Evolutionary conservation across 805 yeast species (phyloP), one percentile per base, ranked within the genome.

Genomic region (Starmerella floricola): DNA sequence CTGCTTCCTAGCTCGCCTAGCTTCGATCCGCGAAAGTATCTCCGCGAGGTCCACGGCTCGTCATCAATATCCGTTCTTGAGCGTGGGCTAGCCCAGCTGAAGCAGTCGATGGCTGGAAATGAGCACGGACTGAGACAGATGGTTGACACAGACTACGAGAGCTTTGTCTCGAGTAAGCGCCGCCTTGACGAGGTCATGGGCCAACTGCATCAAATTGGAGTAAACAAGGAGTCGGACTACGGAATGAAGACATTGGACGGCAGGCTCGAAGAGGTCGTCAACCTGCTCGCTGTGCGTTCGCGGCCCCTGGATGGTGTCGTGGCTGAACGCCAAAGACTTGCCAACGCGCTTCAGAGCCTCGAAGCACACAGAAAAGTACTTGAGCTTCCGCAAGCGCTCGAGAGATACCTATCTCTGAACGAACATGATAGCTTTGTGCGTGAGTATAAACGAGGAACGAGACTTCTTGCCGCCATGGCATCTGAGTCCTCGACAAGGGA

Each of bases 161-260:
- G 70, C 50, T 79, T 78, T 48, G 82, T 81, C 26, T 71, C 71
- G 47, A 68, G 78, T 21, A 81, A 81, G 53, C 72, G 78, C 19
- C 64, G 73, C 3, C 60, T 81, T 29, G 87, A 80, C 54, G 68
- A 68, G 21, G 75, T 79, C 3, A 71, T 75, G 46, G 63, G 59
- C 17, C 76, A 73, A 48, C 74, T 78, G 50, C 62, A 15, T 8
- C 53, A 55, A n/a, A 55, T 63, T 15, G 68, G 67, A 10, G 52
- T 60, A 36, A 53, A 51, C 27, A 51, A 46, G 16, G 44, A 49
- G 5, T 46, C 61, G 17, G 59, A 55, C 5, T 58, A 59, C 51
- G 64, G 63, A 13, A 57, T 63, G 32, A 53, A 54, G 12, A 59
- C 58, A 5, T 53, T 74, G 11, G 58, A 60, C 12, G 50, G 49